Conservation (phyloP, 2,329 filamentous ascomycete species). For the Venturia nashicola region DNA sequence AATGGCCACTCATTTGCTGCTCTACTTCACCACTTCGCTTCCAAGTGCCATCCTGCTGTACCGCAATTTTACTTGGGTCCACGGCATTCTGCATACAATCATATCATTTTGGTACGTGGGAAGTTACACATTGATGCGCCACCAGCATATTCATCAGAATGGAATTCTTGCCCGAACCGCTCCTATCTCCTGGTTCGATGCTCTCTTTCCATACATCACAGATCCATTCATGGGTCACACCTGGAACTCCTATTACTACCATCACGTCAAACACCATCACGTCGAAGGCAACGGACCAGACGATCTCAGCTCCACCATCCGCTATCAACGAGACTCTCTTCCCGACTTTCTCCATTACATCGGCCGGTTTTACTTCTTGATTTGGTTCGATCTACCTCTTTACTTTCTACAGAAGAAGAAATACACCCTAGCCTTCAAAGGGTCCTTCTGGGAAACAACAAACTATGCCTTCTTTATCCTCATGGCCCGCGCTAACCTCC, state of each 20-base stretch:
- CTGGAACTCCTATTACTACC: constrained; percentile 76
- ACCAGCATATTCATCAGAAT: constrained; percentile 71
- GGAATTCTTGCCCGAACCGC: constrained; percentile 50
- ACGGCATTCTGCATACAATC: constrained; percentile 52
- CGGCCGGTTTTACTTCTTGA: constrained; percentile 57
- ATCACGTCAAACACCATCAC: constrained; percentile 79
- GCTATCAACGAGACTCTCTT: constrained; percentile 60
- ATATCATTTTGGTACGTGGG: constrained; percentile 60
- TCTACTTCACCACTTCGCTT: constrained; percentile 58
- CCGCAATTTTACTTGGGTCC: constrained; percentile 52
- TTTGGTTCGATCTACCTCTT: constrained; percentile 62
- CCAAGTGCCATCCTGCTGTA: constrained; percentile 57
- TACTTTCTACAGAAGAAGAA: constrained; percentile 61
- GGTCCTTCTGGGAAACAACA: constrained; percentile 48
- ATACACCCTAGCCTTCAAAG: constrained; percentile 38
- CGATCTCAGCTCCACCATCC: constrained; percentile 63
- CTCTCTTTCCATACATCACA: constrained; percentile 57
- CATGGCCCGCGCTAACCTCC: constrained; percentile 38
- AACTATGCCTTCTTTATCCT: constrained; percentile 42
- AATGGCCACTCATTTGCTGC: constrained; percentile 62
- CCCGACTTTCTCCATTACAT: constrained; percentile 60
- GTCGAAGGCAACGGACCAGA: constrained; percentile 69
- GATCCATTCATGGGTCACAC: constrained; percentile 73
- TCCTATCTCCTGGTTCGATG: constrained; percentile 40
- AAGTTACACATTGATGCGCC: constrained; percentile 69